Evolutionary conservation across 306 rosid genomes (phyloP).

Genomic region (Castanopsis chinensis): DNA sequence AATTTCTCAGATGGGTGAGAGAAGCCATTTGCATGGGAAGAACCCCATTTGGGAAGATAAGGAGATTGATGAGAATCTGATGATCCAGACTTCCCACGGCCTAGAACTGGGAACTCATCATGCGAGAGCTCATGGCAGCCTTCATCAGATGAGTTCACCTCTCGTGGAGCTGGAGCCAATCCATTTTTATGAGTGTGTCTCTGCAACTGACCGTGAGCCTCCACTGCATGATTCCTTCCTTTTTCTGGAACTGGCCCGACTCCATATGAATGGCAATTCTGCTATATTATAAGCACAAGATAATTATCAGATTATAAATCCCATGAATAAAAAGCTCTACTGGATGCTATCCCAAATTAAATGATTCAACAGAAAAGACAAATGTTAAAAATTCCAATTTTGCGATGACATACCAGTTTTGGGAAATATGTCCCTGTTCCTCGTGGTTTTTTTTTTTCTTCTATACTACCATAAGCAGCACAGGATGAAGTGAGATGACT

Average conservation of each 20-base stretch:
- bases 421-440: conserved; percentile 86
- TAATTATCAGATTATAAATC: conserved; percentile 22
- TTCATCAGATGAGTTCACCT: conserved; percentile 34
- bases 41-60: conserved; percentile 35
- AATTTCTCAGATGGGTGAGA: conserved; percentile 39
- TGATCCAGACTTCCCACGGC: conserved; percentile 36
- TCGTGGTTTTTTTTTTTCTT: conserved; percentile 57
- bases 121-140: conserved; percentile 42
- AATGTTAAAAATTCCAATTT: conserved; percentile 3
- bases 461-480: conserved; percentile 37
- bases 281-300: conserved; percentile 38
- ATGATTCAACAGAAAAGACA: conserved; percentile 6
- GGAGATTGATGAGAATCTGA: conserved; percentile 48
- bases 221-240: conserved; percentile 49
- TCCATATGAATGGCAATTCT: conserved; percentile 47
- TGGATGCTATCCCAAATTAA: neutral
- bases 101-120: conserved; percentile 51
- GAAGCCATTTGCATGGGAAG: conserved; percentile 40
- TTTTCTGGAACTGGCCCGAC: conserved; percentile 44
- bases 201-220: conserved; percentile 41
- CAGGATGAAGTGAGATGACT: conserved; percentile 41
- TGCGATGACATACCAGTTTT: conserved; percentile 45
- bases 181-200: conserved; percentile 38
- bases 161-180: conserved; percentile 36
- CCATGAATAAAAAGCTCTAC: neutral